Base-by-base conservation (phyloP, 768 basidiomycete species). In the Obba rivulosa region DNA sequence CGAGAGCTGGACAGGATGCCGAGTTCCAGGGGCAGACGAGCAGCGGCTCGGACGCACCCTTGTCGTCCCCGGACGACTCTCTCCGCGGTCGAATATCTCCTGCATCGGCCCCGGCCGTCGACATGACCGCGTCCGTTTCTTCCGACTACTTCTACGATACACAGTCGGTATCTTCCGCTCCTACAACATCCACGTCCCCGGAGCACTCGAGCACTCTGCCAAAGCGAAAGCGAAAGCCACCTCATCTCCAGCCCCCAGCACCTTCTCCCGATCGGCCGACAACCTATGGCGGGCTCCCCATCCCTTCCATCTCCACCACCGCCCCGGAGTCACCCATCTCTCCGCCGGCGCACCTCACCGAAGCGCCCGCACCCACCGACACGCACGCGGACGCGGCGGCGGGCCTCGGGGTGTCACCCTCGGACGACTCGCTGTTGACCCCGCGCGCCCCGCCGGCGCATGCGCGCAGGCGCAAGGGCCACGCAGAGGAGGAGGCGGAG, bases 271-370 rank as follows among this genome's bases (percentile, higher is more conserved):
- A 39, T 5, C 50, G 52, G n/a, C 41, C 54, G 8, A 28, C 47
- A 4, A 66, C 70, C 2, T 75, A 70, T 34, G 70, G 66, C 13
- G 72, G 72, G 0, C 56, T 76, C 22, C 68, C 74, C 1, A 78
- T 84, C 42, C 82, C 81, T 14, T 66, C 60, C 8, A 81, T 83
- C 49, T 74, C 76, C 4, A 80, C 77, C 2, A 73, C 75, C 5
- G 71, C 62, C 3, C 74, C 77, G 1, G 72, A 72, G 35, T 66
- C 70, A 3, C 69, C 70, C 8, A 37, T 56, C 16, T 39, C 57
- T 2, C 47, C 55, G 8, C 34, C 46, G 11, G 43, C 41, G 9
- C 24, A 34, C 4, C 34, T 42, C 3, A 16, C n/a, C 18, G 43
- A 50, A 16, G 40, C 45, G 3, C 17, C 34, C 14, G 16, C 41